Evolutionary conservation across 2,329 filamentous ascomycete genomes (phyloP).

Genomic region (Cladosporium sp.): DNA sequence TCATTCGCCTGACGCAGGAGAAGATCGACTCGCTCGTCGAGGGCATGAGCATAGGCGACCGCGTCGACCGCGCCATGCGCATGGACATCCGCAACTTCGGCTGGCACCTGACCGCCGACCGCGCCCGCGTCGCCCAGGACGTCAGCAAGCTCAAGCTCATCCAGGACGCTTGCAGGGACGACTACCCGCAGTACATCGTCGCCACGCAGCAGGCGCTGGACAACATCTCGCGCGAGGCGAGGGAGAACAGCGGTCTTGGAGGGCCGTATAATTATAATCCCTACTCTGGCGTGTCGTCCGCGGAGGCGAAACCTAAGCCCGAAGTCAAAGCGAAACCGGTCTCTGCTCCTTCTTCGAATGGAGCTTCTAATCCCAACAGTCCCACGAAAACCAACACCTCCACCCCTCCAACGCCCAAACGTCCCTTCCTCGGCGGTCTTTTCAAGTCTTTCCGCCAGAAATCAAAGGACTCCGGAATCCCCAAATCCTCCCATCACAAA

Average conservation of each 20-base stretch:
- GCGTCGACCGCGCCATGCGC: conserved; percentile 41
- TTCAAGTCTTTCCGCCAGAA: conserved; percentile 25
- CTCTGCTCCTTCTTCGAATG: neutral
- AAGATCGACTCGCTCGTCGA: conserved; percentile 43
- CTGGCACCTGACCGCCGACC: conserved; percentile 41
- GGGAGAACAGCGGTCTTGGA: conserved; percentile 18
- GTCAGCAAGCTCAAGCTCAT: conserved; percentile 42
- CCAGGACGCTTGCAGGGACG: conserved; percentile 37
- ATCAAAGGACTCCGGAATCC: conserved; percentile 11
- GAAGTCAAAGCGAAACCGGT: too few species aligned
- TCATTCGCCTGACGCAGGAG: conserved; percentile 37
- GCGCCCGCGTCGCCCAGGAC: conserved; percentile 30
- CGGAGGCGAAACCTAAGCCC: neutral
- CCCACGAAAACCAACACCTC: neutral
- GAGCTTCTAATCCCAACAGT: neutral
- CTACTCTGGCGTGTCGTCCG: conserved; percentile 11
- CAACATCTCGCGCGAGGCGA: conserved; percentile 35
- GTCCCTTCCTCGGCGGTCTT: conserved; percentile 23
- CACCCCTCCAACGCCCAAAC: conserved; percentile 17
- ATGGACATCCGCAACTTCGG: conserved; percentile 45
- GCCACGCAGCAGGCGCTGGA: conserved; percentile 40
- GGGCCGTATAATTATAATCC: conserved; percentile 11
- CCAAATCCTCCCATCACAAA: conserved; percentile 13
- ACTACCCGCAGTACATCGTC: conserved; percentile 43
- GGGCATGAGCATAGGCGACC: conserved; percentile 40